Base-by-base conservation (phyloP, 1,284 basidiomycete genomes). In the Rugosomyces carneus region DNA sequence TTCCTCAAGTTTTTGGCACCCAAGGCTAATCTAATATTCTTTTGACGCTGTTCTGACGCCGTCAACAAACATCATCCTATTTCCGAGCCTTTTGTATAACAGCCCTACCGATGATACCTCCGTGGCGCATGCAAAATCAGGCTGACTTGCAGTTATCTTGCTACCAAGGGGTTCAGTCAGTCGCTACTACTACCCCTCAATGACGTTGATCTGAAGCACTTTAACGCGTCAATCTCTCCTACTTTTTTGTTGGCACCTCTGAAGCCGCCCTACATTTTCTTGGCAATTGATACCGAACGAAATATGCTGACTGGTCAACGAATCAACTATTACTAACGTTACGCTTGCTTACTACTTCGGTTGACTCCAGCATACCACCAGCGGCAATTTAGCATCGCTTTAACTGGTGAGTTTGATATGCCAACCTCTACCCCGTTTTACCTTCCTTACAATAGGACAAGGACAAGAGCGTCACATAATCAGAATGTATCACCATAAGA, bases 81-180 rank as follows among this genome's bases (percentile, higher is more conserved):
- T 2, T 16, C 42, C 23, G 40, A 42, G 31, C 19, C 37, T 40
- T 16, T 42, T n/a, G n/a, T n/a, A n/a, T n/a, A 38, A 21, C 36
- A 27, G 10, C 21, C 38, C 38, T 21, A 13, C 19, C 16, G 35
- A 24, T 41, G 19, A 23, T 42, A 19, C 11, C 37, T 23, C 35
- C 46, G 46, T 47, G 39, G 42, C 47, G 47, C 42, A 44, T 27
- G 44, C 27, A 15, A 40, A 36, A 26, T 44, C 5, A 18, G 1
- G 24, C 38, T 24, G 34, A 37, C 9, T 21, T 40, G 40, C 23
- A 19, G 11, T 21, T 45, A 29, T 29, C 3, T 24, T 7, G 21
- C 23, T 15, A 15, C 21, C 24, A 11, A 36, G 20, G 16, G 2
- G 23, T 37, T 15, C 21, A 35, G 37, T 11, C 9, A 13, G n/a